Base-by-base conservation (phyloP, 2,329 filamentous ascomycete genomes). In the Fonsecaea erecta region DNA sequence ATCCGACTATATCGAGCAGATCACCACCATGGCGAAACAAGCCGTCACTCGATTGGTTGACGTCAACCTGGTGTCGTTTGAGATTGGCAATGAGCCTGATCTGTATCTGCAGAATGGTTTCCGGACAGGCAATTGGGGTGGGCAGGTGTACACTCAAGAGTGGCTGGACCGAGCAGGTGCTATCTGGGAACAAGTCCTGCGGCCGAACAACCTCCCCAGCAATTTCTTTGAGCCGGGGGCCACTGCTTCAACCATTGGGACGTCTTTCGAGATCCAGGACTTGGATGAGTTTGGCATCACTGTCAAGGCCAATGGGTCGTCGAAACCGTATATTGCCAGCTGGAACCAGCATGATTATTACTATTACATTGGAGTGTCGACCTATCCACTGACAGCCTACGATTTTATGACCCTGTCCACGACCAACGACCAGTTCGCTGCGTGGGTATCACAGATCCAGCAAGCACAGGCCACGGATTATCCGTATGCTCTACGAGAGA, bases 301-400 rank as follows among this genome's bases (percentile, higher is more conserved):
- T 52, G 70, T 73, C 7, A 68, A 72, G 12, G 73, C 74, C 24
- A 77, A 79, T 40, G 77, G 76, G 52, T 74, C 75, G 34, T 72
- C 73, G 37, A 35, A 68, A 26, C 53, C 61, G 18, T 79, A 76
- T 67, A 72, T 82, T 64, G 71, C 78, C 16, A 75, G 74, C 30
- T 84, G 81, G 82, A 84, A 84, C 67, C 82, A 84, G 73, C 82
- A 84, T 72, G 80, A 84, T 71, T 84, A 84, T 74, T 83, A 80
- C 71, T 83, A 83, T 70, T 84, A 82, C 71, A 78, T 84, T 65
- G 80, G 78, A 34, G 80, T 84, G 3, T 81, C 82, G 5, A 72
- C 71, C 1, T 78, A 77, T 59, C 72, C 76, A 1, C 71, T 84
- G 46, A 83, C 80, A 0, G 75, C 83, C 6, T 73, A 79, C 66